Base-by-base conservation (phyloP, 2,329 filamentous ascomycete genomes). In the Verticillium zaregamsianum region DNA sequence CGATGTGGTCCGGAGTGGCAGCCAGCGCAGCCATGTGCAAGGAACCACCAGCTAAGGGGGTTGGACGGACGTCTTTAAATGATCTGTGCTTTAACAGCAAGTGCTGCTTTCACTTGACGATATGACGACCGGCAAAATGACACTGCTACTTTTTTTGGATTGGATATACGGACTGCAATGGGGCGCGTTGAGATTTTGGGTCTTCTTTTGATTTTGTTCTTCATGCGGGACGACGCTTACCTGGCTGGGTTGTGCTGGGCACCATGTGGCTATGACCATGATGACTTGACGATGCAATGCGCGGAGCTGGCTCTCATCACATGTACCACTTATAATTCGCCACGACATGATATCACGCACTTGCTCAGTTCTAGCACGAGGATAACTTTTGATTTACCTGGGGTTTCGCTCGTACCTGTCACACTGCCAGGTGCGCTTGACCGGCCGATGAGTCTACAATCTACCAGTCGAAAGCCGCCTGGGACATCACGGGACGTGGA, bases 1-100 rank as follows among this genome's bases (percentile, higher is more conserved):
- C 15, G 84, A 87, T 33, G 79, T 87, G 57, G 81, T 86, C 55
- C 76, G 81, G 58, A 74, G 77, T 39, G 78, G 74, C 49, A 77
- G 73, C 40, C 77, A 77, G 63, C 73, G 72, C 58, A 75, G 71
- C 20, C 66, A 67, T 0, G 11, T 12, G 12, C 2, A 55, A 12
- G 25, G 8, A 12, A 52, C 45, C 20, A 20, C 23, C n/a, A 52
- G 12, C 45, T 52, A 52, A 20, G n/a, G n/a, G 14, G 2, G 33
- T 9, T 35, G 33, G 2, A 14, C 33, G 9, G 33, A 35, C 9
- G 33, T 35, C 14, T 14, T 35, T 14, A n/a, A 28, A 52, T 52
- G 45, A 25, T 9, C 11, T 23, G 3, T 12, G n/a, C 9, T 9
- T 14, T 23, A 20, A 25, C 45, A 52, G 45, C 45, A 14, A 23